Evolutionary conservation across 176 grass and related monocot species (phyloP), one percentile per base, ranked within the genome.

Genomic region (Oryza rufipogon): DNA sequence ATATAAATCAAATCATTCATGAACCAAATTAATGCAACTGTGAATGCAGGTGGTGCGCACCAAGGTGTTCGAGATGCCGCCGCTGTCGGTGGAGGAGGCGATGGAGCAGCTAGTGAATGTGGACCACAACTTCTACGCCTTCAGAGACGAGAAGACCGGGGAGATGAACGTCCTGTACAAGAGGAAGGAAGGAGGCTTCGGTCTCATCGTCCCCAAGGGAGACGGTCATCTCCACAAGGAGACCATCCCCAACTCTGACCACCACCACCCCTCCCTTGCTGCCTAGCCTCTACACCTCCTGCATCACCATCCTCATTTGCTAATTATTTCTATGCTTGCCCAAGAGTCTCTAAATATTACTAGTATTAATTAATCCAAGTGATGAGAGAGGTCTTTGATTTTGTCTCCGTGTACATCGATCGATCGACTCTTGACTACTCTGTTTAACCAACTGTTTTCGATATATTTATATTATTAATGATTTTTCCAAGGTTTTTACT

Each of bases 31-130:
- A 30, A 30, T 30, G 28, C 28, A 30, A 30, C 28, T 30, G 28
- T 30, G 28, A 30, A 30, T 41, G 86, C 87, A 94, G 92, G 92
- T 97, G 17, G 95, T 98, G 58, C 90, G 92, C 52, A 98, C 95
- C 17, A 98, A 98, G 87, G 85, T 91, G 81, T 95, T 95, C 13
- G 95, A 98, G 83, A 98, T 98, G 89, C 89, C 95, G 20, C 95
- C 92, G n/a, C 83, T 98, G 60, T 84, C 91, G 14, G 85, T 98
- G 42, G 95, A 95, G n/a, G 95, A 98, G 80, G 95, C 95, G 48
- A 84, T 90, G 47, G 87, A 98, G 72, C 95, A 98, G 85, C 78
- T 98, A 0, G 80, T 90, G 85, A 88, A 88, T 91, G 89, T 98
- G 3, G 85, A 95, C 77, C 95, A 95, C 12, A 85, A 93, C 79